phyloP scores from a whole-genome alignment of 2,329 filamentous ascomycete genomes.

The Allantophomopsis lycopodina region DNA sequence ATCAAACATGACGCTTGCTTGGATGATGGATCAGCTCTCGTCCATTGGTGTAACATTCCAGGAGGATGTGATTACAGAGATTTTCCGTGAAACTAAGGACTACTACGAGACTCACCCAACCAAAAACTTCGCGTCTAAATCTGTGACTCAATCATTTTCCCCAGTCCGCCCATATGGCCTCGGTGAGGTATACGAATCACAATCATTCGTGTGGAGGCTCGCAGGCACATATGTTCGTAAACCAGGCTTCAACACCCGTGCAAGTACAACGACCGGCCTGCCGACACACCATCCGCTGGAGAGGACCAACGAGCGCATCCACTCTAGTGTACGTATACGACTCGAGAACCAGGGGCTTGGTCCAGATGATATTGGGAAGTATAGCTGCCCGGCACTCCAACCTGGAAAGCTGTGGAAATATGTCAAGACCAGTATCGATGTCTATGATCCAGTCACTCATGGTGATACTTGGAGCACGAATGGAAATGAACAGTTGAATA shows the following conservation, averaged over 20 bases:
- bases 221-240: conserved; percentile 6
- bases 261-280: conserved; percentile 23
- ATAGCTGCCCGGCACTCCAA: conserved; percentile 27
- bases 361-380: conserved; percentile 25
- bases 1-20: conserved; percentile 29
- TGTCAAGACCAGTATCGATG: conserved; percentile 9
- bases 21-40: conserved; percentile 29
- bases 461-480: conserved; percentile 11
- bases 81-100: not conserved
- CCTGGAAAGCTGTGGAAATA: conserved; percentile 12
- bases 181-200: conserved; percentile 4
- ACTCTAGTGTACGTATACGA: conserved; percentile 18
- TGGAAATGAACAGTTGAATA: conserved; percentile 6
- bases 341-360: conserved; percentile 19
- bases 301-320: conserved; percentile 23
- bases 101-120: conserved; percentile 5
- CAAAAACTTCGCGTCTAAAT: conserved; percentile 28
- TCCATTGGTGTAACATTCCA: conserved; percentile 20
- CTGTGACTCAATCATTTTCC: conserved; percentile 30
- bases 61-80: conserved; percentile 15
- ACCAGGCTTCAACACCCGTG: conserved; percentile 22
- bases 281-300: conserved; percentile 20
- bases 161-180: conserved; percentile 24
- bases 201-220: too few relatives aligned
- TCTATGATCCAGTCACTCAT: conserved; percentile 21